Conservation (phyloP, 306 rosid species). For the Cicer arietinum region DNA sequence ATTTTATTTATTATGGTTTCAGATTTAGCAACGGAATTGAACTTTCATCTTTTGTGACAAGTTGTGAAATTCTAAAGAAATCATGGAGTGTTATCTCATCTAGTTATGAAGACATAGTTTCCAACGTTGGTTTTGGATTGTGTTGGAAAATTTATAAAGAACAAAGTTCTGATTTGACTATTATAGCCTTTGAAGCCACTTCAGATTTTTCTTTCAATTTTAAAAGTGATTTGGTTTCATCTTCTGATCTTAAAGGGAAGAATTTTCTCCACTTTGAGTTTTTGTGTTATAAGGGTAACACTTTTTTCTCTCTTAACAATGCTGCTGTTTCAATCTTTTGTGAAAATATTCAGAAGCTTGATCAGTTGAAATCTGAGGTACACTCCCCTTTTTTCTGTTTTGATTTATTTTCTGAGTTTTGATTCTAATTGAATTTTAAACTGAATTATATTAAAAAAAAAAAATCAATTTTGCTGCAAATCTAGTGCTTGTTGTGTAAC, state of each 20-base stretch:
- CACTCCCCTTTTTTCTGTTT: background rate
- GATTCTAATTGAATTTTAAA: background rate
- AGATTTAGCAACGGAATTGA: constrained; percentile 68
- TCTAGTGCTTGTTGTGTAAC: background rate
- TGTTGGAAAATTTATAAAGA: constrained; percentile 12
- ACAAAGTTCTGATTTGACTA: background rate
- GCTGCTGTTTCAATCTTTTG: constrained; percentile 42
- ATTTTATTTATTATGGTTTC: background rate
- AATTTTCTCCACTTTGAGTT: constrained; percentile 44
- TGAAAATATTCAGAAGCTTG: background rate
- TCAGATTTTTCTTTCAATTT: background rate
- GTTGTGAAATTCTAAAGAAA: constrained; percentile 41
- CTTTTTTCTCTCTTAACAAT: constrained; percentile 43
- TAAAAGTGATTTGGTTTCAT: constrained; percentile 29
- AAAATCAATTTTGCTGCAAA: background rate
- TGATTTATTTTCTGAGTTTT: background rate
- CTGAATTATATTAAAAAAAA: background rate
- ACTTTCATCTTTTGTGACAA: constrained; percentile 43
- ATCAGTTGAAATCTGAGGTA: constrained; percentile 49
- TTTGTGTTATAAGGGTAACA: constrained; percentile 32
- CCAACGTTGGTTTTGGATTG: constrained; percentile 1
- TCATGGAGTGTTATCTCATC: constrained; percentile 45
- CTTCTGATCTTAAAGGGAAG: constrained; percentile 35
- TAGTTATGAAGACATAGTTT: background rate
- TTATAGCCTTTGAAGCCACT: constrained; percentile 54